These are phyloP conservation scores for Gelatoporia subvermispora DNA, from an alignment of 768 basidiomycete genomes.

Conservation along the genomic window DNA sequence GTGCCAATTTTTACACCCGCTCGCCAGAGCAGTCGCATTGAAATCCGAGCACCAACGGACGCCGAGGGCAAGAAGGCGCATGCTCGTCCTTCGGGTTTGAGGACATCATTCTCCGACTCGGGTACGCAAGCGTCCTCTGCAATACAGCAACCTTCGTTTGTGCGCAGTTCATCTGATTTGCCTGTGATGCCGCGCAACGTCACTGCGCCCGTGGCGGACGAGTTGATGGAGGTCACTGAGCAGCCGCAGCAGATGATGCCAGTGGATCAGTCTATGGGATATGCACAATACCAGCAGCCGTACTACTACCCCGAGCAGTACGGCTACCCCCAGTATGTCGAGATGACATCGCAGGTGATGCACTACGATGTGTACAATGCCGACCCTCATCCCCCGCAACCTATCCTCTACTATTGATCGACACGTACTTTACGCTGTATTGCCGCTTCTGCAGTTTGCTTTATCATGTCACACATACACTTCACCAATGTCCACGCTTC, in stretches of 20 bases:
- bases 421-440: conserved; percentile 14
- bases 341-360: conserved; percentile 58
- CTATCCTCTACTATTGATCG: conserved; percentile 53
- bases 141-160: neutral
- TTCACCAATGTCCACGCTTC: conserved; percentile 3
- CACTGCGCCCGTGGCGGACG: no score
- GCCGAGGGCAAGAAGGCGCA: conserved; percentile 23
- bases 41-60: conserved; percentile 62
- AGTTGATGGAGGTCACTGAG: conserved; percentile 6
- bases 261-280: conserved; percentile 40
- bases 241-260: no score
- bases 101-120: conserved; percentile 33
- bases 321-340: conserved; percentile 62
- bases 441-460: conserved; percentile 14
- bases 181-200: neutral
- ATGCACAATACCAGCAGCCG: conserved; percentile 53
- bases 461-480: conserved; percentile 22
- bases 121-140: conserved; percentile 3
- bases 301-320: conserved; percentile 75
- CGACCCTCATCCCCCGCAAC: conserved; percentile 41
- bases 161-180: neutral
- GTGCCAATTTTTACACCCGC: conserved; percentile 72
- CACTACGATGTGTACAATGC: conserved; percentile 63
- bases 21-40: conserved; percentile 64
- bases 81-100: conserved; percentile 36